Conservation (phyloP, 371 early-diverging fungal genomes). For the Saksenaea oblongispora region DNA sequence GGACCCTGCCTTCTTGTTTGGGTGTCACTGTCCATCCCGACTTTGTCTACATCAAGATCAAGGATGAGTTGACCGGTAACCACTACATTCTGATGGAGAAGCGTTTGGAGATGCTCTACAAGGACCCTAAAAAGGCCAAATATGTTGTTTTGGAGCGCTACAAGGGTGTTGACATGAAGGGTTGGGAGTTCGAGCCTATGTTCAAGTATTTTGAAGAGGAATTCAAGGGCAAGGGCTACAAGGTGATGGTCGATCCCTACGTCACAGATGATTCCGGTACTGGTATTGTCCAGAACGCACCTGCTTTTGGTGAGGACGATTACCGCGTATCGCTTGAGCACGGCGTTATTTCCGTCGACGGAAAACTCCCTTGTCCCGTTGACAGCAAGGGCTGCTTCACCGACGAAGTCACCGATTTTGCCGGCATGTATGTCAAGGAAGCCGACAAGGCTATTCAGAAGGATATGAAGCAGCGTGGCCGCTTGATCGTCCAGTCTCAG, state of each 20-base stretch:
- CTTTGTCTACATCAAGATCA: slow-evolving; percentile 96
- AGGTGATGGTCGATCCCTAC: slow-evolving; percentile 89
- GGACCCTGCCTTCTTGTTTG: slow-evolving; percentile 99
- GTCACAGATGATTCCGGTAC: slow-evolving; percentile 98
- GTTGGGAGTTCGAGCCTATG: slow-evolving; percentile 91
- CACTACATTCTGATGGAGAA: slow-evolving; percentile 87
- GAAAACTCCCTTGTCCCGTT: slow-evolving; percentile 93
- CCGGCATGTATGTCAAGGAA: slow-evolving; percentile 95
- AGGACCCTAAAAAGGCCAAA: slow-evolving; percentile 95
- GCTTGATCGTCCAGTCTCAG: slow-evolving; percentile 90
- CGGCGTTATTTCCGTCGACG: slow-evolving; percentile 85
- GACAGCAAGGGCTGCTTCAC: slow-evolving; percentile 95
- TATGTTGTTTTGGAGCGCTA: slow-evolving; percentile 81
- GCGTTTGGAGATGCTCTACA: slow-evolving; percentile 87
- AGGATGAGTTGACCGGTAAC: slow-evolving; percentile 77
- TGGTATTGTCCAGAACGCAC: slow-evolving; percentile 99
- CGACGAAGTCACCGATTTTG: slow-evolving; percentile 80
- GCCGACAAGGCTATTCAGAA: slow-evolving; percentile 98
- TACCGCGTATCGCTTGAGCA: slow-evolving; percentile 92
- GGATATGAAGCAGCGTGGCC: slow-evolving; percentile 80
- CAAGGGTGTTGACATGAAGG: slow-evolving; percentile 86
- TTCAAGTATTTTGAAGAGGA: slow-evolving; percentile 84
- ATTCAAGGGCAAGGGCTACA: slow-evolving; percentile 84
- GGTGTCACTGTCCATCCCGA: slow-evolving; percentile 94
- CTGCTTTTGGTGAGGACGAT: slow-evolving; percentile 99